Percentiles rank a stretch among this genome's conserved stretches.
These are phyloP conservation scores for Candida pini DNA, from an alignment of 805 yeast species.

Conservation along the genomic window DNA sequence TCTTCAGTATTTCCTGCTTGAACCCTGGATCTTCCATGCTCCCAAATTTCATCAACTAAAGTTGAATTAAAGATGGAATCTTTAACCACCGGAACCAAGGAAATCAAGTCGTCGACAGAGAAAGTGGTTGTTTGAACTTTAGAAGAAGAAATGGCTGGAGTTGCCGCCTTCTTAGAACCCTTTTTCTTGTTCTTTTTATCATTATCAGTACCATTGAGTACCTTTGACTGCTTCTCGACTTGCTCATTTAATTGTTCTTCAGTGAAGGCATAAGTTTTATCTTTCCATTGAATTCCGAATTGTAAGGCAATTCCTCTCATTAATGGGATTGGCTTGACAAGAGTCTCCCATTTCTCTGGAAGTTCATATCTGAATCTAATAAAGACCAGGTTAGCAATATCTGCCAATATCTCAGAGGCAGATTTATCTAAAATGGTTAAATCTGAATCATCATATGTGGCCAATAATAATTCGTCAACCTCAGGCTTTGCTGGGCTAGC, in stretches of 20 bases:
- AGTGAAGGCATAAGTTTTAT: slow-evolving; percentile 44
- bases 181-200: slow-evolving; percentile 28
- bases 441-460: slow-evolving; percentile 37
- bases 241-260: slow-evolving; percentile 32
- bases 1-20: slow-evolving; percentile 39
- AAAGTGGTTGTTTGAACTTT: slow-evolving; percentile 35
- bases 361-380: slow-evolving; percentile 61
- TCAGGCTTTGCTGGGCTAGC: slow-evolving; percentile 32
- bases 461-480: slow-evolving; percentile 36
- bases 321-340: slow-evolving; percentile 34
- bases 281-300: slow-evolving; percentile 83
- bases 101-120: slow-evolving; percentile 54
- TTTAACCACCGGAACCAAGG: slow-evolving; percentile 72
- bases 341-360: slow-evolving; percentile 41
- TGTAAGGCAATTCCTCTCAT: slow-evolving; percentile 70
- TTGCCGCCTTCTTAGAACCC: slow-evolving; percentile 19
- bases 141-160: slow-evolving; percentile 6
- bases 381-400: slow-evolving; percentile 48
- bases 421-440: slow-evolving; percentile 38
- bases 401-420: slow-evolving; percentile 36
- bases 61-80: slow-evolving; percentile 61
- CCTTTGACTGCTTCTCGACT: slow-evolving; percentile 16
- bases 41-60: slow-evolving; percentile 71
- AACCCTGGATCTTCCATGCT: slow-evolving; percentile 43
- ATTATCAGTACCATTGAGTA: slow-evolving; percentile 22